Percentiles rank a stretch among this genome's conserved stretches.
Evolutionary conservation across 495 filamentous ascomycete species (phyloP).

Genomic region (Penicillium egyptiacum): DNA sequence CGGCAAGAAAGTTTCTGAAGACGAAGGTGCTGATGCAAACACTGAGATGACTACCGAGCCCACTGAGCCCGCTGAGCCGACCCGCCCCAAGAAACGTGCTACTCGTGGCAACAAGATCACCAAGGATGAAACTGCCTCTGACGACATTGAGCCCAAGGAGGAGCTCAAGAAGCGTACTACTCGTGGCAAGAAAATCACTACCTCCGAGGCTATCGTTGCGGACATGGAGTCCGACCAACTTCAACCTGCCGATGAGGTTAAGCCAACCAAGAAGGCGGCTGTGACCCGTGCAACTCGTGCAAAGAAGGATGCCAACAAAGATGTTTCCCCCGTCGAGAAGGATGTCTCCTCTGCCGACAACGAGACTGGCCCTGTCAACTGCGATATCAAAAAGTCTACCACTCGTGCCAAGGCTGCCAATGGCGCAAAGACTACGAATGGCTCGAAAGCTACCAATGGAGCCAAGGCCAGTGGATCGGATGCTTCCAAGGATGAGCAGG

Average conservation of each 20-base stretch:
- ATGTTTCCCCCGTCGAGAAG: background rate
- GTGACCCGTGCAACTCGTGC: background rate
- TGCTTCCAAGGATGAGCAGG: background rate
- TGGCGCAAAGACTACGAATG: background rate
- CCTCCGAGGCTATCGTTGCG: background rate
- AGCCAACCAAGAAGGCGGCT: background rate
- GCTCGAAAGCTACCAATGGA: background rate
- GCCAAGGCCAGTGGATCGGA: background rate
- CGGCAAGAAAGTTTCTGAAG: constrained; percentile 23
- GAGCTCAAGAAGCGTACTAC: background rate
- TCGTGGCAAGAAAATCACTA: background rate
- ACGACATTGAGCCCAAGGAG: background rate
- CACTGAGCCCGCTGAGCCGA: too few species aligned
- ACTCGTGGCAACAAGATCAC: background rate
- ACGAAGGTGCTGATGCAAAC: background rate
- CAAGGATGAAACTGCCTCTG: background rate
- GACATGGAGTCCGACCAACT: background rate
- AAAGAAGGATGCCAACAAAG: background rate
- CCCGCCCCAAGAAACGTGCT: background rate
- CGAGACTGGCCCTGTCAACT: background rate
- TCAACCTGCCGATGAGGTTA: background rate
- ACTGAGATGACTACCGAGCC: background rate
- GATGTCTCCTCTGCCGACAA: background rate
- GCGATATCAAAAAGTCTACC: background rate
- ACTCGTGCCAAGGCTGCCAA: background rate